Conservation (phyloP, 768 basidiomycete species). For the Collybiopsis luxurians region DNA sequence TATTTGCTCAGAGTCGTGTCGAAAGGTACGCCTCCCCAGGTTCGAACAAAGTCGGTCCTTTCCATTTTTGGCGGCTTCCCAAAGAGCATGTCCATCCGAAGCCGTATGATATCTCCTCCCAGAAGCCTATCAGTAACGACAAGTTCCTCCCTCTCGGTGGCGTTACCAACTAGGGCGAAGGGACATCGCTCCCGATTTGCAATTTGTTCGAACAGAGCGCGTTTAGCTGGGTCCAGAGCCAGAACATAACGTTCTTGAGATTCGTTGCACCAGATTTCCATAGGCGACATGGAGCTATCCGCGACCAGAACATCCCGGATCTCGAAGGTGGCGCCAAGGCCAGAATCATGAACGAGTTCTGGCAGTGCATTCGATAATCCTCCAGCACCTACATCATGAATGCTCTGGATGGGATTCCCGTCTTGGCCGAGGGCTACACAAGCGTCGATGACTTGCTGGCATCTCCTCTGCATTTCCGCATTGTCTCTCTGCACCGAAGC, state of each 20-base stretch:
- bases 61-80: constrained; percentile 95
- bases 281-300: constrained; percentile 92
- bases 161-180: constrained; percentile 86
- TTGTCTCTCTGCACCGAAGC: constrained; percentile 98
- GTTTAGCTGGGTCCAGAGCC: constrained; percentile 69
- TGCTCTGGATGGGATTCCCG: constrained; percentile 84
- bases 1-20: constrained; percentile 70
- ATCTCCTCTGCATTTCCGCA: constrained; percentile 96
- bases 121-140: constrained; percentile 88
- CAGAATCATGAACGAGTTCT: constrained; percentile 94
- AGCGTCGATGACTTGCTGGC: constrained; percentile 95
- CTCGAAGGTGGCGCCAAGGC: constrained; percentile 89
- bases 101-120: constrained; percentile 73
- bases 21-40: constrained; percentile 45
- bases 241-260: constrained; percentile 97
- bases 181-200: constrained; percentile 91
- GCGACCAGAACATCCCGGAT: constrained; percentile 92
- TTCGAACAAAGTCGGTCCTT: constrained; percentile 57
- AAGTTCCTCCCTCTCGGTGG: constrained; percentile 78
- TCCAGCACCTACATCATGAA: constrained; percentile 98
- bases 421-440: constrained; percentile 57
- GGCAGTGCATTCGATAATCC: constrained; percentile 96
- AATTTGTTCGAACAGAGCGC: constrained; percentile 66
- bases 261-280: constrained; percentile 99
- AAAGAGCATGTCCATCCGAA: constrained; percentile 94